Percentiles rank a stretch among this genome's conserved stretches.
phyloP scores from a whole-genome alignment of 2,329 filamentous ascomycete species.

The Alternaria burnsii region DNA sequence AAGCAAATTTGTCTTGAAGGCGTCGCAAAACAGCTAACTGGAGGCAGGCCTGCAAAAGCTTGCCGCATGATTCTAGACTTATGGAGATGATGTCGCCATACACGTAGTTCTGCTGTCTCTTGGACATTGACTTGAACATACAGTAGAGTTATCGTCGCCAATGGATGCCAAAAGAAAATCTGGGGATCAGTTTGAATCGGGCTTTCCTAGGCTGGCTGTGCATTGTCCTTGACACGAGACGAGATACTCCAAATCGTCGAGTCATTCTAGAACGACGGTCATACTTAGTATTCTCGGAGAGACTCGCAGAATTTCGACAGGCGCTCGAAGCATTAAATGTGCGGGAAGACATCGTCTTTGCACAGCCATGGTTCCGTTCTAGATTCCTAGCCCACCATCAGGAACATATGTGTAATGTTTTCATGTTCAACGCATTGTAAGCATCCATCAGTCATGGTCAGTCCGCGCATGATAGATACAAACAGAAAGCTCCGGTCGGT shows the following conservation, averaged over 20 bases:
- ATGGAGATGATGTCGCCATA: not conserved
- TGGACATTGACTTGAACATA: not conserved
- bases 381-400: not conserved
- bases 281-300: not conserved
- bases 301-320: not conserved
- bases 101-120: not conserved
- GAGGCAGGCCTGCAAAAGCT: not conserved
- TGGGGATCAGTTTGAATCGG: too few relatives aligned
- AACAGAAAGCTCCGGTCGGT: not conserved
- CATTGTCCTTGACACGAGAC: not conserved
- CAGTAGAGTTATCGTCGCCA: not conserved
- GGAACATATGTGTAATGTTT: not conserved
- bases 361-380: accelerated
- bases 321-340: too few relatives aligned
- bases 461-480: not conserved
- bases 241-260: not conserved
- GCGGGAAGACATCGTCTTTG: not conserved
- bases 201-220: not conserved
- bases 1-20: not conserved
- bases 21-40: not conserved
- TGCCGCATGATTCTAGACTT: not conserved
- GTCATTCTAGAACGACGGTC: not conserved
- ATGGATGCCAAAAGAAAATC: not conserved
- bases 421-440: not conserved
- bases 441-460: not conserved